Conservation (phyloP, 2,329 filamentous ascomycete species). For the Claviceps sp. region DNA sequence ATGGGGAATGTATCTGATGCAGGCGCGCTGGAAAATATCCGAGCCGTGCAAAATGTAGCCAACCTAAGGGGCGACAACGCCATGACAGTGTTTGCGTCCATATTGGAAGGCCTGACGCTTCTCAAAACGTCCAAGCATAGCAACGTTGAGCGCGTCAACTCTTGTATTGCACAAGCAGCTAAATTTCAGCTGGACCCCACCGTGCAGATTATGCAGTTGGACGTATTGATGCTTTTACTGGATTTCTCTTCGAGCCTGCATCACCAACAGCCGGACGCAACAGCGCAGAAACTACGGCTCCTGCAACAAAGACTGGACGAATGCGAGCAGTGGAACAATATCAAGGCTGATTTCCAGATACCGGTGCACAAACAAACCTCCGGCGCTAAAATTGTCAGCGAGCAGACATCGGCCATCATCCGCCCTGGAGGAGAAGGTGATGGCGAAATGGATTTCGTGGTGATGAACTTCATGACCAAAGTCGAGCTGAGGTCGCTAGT, state of each 20-base stretch:
- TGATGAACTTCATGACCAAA: conserved; percentile 47
- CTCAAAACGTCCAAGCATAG: conserved; percentile 52
- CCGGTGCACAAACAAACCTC: conserved; percentile 40
- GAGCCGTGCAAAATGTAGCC: conserved; percentile 46
- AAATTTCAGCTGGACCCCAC: conserved; percentile 55
- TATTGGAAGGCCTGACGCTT: conserved; percentile 57
- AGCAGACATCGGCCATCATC: conserved; percentile 43
- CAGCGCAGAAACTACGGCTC: conserved; percentile 44
- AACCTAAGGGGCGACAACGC: conserved; percentile 47
- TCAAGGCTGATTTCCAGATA: conserved; percentile 36
- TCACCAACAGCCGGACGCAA: conserved; percentile 43
- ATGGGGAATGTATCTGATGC: conserved; percentile 46
- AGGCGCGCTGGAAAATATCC: conserved; percentile 55
- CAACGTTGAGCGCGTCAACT: conserved; percentile 55
- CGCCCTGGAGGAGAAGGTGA: conserved; percentile 28
- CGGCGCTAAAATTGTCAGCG: conserved; percentile 37
- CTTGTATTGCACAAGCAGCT: conserved; percentile 59
- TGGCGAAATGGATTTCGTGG: conserved; percentile 38
- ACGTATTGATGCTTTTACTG: conserved; percentile 50
- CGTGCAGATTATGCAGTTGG: conserved; percentile 52
- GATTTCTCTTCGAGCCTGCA: conserved; percentile 59
- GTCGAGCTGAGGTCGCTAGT: conserved; percentile 42
- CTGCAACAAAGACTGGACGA: conserved; percentile 52
- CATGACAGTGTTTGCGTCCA: conserved; percentile 49
- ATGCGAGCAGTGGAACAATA: conserved; percentile 34